Evolutionary conservation across 2,329 filamentous ascomycete genomes (phyloP).

Genomic region (Domatiomyces globalis): DNA sequence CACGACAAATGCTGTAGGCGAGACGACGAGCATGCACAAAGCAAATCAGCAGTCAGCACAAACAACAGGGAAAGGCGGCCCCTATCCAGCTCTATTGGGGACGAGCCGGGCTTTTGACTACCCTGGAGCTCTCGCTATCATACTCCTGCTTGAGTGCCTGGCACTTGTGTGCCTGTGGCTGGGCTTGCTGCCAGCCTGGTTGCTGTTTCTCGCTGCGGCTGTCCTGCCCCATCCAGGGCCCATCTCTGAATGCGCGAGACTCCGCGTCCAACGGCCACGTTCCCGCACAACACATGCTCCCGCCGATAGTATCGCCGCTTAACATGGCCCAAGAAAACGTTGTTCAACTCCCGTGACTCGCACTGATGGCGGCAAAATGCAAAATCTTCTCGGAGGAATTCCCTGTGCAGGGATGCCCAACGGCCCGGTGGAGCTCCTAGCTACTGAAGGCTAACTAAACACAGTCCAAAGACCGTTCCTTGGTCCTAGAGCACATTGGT

Average conservation of each 20-base stretch:
- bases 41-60: background rate
- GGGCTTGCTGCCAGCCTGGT: background rate
- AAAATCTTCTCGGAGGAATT: background rate
- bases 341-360: background rate
- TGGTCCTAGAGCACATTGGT: background rate
- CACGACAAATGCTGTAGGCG: background rate
- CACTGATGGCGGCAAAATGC: background rate
- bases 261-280: too few species aligned
- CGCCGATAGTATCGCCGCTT: background rate
- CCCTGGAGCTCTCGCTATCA: background rate
- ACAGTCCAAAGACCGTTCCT: background rate
- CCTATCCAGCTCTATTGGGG: background rate
- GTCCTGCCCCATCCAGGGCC: too few species aligned
- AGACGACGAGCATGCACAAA: background rate
- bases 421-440: background rate
- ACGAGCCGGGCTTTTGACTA: background rate
- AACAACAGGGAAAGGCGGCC: too few species aligned
- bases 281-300: background rate
- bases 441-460: background rate
- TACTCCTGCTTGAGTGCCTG: too few species aligned
- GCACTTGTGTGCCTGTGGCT: background rate
- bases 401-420: background rate
- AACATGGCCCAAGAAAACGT: background rate
- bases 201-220: too few species aligned
- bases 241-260: too few species aligned